Evolutionary conservation across 1,139 yeast species (phyloP).

Genomic region (Schizosaccharomyces versatilis): DNA sequence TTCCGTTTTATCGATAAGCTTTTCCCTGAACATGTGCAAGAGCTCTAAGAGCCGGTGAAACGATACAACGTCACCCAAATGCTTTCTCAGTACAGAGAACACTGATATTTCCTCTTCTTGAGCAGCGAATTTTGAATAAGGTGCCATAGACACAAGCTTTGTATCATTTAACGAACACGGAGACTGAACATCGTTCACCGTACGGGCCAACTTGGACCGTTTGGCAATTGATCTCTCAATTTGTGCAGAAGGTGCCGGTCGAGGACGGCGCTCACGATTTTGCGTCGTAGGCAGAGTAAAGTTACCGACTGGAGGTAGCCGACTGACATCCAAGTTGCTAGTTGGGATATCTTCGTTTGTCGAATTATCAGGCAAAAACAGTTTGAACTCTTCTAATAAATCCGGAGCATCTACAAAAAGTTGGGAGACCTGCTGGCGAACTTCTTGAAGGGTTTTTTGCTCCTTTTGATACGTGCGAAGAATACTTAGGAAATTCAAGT

Average conservation of each 20-base stretch:
- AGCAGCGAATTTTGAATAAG: not conserved
- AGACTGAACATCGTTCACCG: not conserved
- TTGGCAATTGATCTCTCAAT: not conserved
- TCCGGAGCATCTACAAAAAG: constrained; percentile 88
- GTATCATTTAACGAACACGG: not conserved
- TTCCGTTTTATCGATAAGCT: not conserved
- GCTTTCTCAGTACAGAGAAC: not conserved
- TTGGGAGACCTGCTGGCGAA: constrained; percentile 74
- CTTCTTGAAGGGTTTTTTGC: constrained; percentile 85
- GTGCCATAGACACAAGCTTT: not conserved
- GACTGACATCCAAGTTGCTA: no score
- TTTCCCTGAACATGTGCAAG: not conserved
- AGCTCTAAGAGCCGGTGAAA: not conserved
- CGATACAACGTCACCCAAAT: not conserved
- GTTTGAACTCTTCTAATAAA: constrained; percentile 77
- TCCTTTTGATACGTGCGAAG: constrained; percentile 91
- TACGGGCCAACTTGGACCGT: not conserved
- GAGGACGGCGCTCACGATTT: not conserved
- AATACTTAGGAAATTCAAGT: constrained; percentile 81
- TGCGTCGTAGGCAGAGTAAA: not conserved
- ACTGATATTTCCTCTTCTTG: not conserved
- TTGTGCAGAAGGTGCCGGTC: constrained; percentile 1
- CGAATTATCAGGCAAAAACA: constrained; percentile 57
- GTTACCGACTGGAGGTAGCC: constrained; percentile 3
- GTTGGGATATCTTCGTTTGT: not conserved